phyloP scores from a whole-genome alignment of 257 asterid species.

The Solanum corneliomulleri region DNA sequence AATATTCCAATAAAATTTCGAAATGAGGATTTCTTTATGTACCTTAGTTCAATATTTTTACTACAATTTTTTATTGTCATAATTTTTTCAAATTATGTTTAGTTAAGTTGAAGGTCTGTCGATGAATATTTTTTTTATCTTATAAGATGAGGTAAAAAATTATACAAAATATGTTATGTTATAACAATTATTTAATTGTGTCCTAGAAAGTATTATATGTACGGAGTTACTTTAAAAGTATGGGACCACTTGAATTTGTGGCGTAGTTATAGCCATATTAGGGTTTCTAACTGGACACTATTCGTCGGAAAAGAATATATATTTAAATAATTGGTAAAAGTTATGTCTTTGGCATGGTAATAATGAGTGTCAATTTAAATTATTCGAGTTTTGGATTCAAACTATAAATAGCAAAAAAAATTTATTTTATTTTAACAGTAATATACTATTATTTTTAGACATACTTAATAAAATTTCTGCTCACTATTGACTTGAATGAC shows the following conservation, averaged over 20 bases:
- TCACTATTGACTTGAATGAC: background rate
- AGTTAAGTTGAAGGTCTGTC: background rate
- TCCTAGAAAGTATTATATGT: background rate
- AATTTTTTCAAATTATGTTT: background rate
- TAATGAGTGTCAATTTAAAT: background rate
- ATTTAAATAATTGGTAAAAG: too few relatives aligned
- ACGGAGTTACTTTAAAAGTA: background rate
- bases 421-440: too few relatives aligned
- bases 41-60: background rate
- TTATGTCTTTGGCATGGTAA: background rate
- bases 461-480: too few relatives aligned
- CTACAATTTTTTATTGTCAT: too few relatives aligned
- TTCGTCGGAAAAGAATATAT: too few relatives aligned
- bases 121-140: background rate
- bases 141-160: background rate
- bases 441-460: too few relatives aligned
- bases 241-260: background rate
- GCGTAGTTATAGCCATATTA: background rate
- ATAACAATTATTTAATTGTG: background rate
- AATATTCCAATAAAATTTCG: background rate
- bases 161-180: background rate
- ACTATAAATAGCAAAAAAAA: too few relatives aligned
- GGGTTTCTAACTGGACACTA: background rate
- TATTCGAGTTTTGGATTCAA: background rate
- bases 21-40: background rate